These are phyloP conservation scores for Phanerochaete carnosa DNA, from an alignment of 768 basidiomycete species.

Conservation along the genomic window DNA sequence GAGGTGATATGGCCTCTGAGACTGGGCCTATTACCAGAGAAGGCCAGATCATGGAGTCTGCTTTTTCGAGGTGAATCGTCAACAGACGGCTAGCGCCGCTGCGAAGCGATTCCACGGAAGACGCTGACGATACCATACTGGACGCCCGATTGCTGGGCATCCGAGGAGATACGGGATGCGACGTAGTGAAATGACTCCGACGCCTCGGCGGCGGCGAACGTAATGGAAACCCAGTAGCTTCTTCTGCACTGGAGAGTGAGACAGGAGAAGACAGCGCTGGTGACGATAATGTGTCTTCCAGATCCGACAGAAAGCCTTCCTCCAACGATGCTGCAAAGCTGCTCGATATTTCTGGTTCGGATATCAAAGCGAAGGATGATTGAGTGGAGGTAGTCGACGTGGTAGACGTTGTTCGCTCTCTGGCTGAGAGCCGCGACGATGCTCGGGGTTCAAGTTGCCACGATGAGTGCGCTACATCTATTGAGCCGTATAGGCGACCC, in stretches of 20 bases:
- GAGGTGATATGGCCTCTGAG: conserved; percentile 56
- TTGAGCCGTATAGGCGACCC: conserved; percentile 72
- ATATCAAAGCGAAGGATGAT: conserved; percentile 78
- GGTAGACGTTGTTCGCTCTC: conserved; percentile 75
- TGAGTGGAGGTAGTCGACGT: conserved; percentile 69
- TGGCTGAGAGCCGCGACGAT: conserved; percentile 42
- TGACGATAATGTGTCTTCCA: conserved; percentile 58
- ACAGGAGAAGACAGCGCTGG: conserved; percentile 62
- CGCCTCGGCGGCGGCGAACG: conserved; percentile 11
- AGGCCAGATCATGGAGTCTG: conserved; percentile 79
- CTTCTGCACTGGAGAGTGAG: conserved; percentile 49
- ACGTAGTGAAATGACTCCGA: conserved; percentile 11
- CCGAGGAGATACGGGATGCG: conserved; percentile 43
- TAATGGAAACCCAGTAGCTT: conserved; percentile 17
- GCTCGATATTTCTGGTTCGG: conserved; percentile 81
- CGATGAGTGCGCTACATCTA: conserved; percentile 62
- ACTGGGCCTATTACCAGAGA: conserved; percentile 76
- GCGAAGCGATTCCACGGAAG: conserved; percentile 72
- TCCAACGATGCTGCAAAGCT: conserved; percentile 82
- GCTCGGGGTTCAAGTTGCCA: conserved; percentile 80
- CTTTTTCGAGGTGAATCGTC: conserved; percentile 80
- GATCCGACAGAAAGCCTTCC: conserved; percentile 68
- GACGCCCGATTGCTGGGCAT: conserved; percentile 41
- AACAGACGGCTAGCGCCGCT: conserved; percentile 60
- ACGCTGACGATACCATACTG: conserved; percentile 69